Base-by-base conservation (phyloP, 441 rosid species). In the Manihot esculenta region DNA sequence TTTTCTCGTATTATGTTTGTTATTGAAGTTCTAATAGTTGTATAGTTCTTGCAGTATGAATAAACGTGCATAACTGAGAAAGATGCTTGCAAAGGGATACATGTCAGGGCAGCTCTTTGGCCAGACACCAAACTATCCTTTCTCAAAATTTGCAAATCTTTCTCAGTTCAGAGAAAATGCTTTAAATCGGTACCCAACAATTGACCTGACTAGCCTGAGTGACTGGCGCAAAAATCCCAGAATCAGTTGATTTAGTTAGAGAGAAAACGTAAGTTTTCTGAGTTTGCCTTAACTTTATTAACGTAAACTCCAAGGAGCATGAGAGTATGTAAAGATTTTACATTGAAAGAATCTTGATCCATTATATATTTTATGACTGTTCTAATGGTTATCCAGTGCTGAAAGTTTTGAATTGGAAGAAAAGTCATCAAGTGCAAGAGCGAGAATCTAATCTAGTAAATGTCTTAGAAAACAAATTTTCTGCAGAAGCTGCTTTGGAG, bases 181-280 rank as follows among this genome's bases (percentile, higher is more conserved):
- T 38, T 62, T 56, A 30, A 54, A 30, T 69, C 61, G 42, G 18
- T 35, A 1, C 24, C 62, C 66, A 17, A 23, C 49, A 66, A 67
- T 66, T 47, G 53, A 48, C 30, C 20, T 42, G 56, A 38, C 23
- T 64, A 3, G 45, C 8, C 55, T 41, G 33, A 65, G 54, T 62
- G 71, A 72, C 66, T 70, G 78, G 80, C 79, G 66, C 26, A 62
- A 67, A 51, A 65, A 66, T 27, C 69, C 79, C 20, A 59, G 14
- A 58, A 58, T 74, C 50, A 6, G 56, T 63, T 38, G 78, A 27
- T 53, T 66, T 71, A 50, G 66, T 80, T 58, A 67, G 80, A 66
- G 48, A 69, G 15, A 71, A 44, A 69, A 77, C 71, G 82, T 77
- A 68, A 62, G 83, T 57, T 69, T 58, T 51, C 10, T 18, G 58